Evolutionary conservation across 1,284 basidiomycete species (phyloP).

Genomic region (Moesziomyces parantarcticus): DNA sequence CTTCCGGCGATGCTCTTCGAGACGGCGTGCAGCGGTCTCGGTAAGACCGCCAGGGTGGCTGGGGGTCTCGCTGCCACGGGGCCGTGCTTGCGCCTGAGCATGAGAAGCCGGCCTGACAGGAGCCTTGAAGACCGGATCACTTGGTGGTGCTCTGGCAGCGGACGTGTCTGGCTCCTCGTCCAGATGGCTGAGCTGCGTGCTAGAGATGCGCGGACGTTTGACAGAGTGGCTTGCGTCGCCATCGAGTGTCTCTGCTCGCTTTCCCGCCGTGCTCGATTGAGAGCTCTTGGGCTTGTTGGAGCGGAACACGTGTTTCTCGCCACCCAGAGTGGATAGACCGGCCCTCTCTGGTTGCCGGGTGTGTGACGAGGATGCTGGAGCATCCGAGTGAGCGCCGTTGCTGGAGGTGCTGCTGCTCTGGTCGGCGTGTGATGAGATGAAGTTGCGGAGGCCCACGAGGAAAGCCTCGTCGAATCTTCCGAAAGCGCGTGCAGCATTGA

Average conservation of each 20-base stretch:
- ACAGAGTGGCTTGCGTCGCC: slow-evolving; percentile 69
- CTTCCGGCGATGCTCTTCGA: slow-evolving; percentile 49
- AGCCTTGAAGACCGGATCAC: slow-evolving; percentile 34
- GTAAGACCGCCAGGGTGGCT: slow-evolving; percentile 54
- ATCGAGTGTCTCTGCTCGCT: slow-evolving; percentile 69
- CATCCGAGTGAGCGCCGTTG: slow-evolving; percentile 13
- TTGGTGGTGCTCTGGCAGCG: neutral
- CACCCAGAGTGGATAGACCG: slow-evolving; percentile 32
- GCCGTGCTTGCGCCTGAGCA: slow-evolving; percentile 18
- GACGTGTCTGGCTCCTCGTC: slow-evolving; percentile 21
- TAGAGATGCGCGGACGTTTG: slow-evolving; percentile 30
- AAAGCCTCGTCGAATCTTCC: slow-evolving; percentile 82
- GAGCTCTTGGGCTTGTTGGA: slow-evolving; percentile 76
- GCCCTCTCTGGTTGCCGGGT: slow-evolving; percentile 28
- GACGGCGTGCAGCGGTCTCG: slow-evolving; percentile 36
- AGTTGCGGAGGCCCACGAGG: slow-evolving; percentile 71
- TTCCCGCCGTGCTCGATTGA: slow-evolving; percentile 80
- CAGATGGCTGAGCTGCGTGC: slow-evolving; percentile 24
- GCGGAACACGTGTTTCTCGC: slow-evolving; percentile 64
- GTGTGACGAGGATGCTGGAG: slow-evolving; percentile 30
- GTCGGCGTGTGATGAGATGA: slow-evolving; percentile 32
- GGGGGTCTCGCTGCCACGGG: slow-evolving; percentile 46
- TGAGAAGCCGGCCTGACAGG: slow-evolving; percentile 41
- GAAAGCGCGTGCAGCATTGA: slow-evolving; percentile 79
- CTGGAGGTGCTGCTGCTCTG: neutral